These are phyloP conservation scores for Nemania sp. DNA, from an alignment of 2,329 filamentous ascomycete species.

Conservation along the genomic window DNA sequence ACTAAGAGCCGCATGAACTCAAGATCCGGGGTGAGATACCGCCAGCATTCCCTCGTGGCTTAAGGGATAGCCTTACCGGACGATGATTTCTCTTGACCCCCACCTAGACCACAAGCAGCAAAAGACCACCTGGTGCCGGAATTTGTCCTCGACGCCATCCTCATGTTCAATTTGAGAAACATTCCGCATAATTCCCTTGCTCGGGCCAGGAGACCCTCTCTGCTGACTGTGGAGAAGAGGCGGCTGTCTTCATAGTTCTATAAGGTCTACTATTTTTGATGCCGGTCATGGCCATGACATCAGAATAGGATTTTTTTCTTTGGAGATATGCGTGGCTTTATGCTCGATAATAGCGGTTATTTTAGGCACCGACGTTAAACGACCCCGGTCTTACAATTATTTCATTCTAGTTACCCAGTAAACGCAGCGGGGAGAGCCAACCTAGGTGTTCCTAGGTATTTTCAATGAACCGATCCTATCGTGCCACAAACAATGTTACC, in stretches of 20 bases:
- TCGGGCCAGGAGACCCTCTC: background rate
- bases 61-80: constrained; percentile 2
- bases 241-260: background rate
- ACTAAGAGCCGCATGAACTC: constrained; percentile 6
- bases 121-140: background rate
- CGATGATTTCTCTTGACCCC: constrained; percentile 2
- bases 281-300: constrained; percentile 5
- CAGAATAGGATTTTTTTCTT: background rate
- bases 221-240: background rate
- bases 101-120: constrained; percentile 2
- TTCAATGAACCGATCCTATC: too few species aligned
- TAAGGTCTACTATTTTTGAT: background rate
- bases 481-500: background rate
- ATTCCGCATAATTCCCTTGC: background rate
- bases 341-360: background rate
- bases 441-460: too few species aligned
- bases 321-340: too few species aligned
- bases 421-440: too few species aligned
- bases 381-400: background rate
- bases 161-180: background rate
- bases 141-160: background rate
- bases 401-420: too few species aligned
- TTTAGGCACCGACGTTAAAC: too few species aligned
- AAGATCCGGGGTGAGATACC: background rate
- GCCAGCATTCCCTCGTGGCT: constrained; percentile 5